phyloP scores from a whole-genome alignment of 176 grass and related monocot genomes.

The Echinochloa phyllopogon region DNA sequence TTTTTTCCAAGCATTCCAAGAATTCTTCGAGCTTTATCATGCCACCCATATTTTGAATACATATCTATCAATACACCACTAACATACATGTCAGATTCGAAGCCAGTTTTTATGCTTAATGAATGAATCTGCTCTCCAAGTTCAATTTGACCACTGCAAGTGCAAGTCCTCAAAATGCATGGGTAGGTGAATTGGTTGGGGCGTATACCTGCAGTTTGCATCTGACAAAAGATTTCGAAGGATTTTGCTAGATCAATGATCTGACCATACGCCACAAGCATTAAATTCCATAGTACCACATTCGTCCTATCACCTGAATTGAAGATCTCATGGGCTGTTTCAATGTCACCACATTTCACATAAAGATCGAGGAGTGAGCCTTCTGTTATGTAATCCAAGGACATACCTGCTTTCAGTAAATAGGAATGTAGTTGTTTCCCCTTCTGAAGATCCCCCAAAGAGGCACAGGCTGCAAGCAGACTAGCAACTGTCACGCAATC shows the following conservation, averaged over 20 bases:
- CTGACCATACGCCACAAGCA: constrained; percentile 73
- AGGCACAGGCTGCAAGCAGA: constrained; percentile 58
- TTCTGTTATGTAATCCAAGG: constrained; percentile 67
- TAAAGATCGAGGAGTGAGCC: constrained; percentile 75
- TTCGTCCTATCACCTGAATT: constrained; percentile 57
- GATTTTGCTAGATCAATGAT: constrained; percentile 58
- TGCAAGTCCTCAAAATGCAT: constrained; percentile 75
- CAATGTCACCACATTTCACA: constrained; percentile 62
- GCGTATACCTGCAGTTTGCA: constrained; percentile 50
- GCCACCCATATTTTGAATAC: constrained; percentile 62
- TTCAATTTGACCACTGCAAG: constrained; percentile 46
- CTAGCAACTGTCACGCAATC: constrained; percentile 67
- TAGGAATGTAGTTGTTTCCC: constrained; percentile 65
- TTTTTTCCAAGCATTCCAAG: constrained; percentile 61
- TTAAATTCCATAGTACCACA: constrained; percentile 77
- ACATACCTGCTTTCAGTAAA: constrained; percentile 63
- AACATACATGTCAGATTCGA: constrained; percentile 71
- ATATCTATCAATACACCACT: constrained; percentile 78
- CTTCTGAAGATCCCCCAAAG: constrained; percentile 48
- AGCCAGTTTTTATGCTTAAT: constrained; percentile 49
- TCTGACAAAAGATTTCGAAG: constrained; percentile 65
- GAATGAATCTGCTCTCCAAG: constrained; percentile 77
- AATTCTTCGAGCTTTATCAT: constrained; percentile 57
- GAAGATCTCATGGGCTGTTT: constrained; percentile 56
- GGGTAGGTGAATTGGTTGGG: constrained; percentile 85